phyloP scores from a whole-genome alignment of 2,329 filamentous ascomycete genomes.

The Trichoderma polysporum region DNA sequence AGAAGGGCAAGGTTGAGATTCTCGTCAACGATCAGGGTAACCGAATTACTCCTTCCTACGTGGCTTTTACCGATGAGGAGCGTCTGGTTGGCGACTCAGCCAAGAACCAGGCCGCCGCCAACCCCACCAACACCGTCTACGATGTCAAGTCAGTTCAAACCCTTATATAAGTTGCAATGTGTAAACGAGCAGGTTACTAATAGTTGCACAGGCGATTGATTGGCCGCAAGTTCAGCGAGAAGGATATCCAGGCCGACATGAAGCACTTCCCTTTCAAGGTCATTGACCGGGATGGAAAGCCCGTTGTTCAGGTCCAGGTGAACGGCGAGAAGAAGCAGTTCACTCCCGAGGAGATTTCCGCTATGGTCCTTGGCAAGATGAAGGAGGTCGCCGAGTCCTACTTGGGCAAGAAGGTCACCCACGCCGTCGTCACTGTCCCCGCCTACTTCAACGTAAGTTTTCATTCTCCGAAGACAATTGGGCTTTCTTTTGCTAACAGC shows the following conservation, averaged over 20 bases:
- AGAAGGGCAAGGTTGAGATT: slow-evolving; percentile 92
- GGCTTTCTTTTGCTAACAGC: slow-evolving; percentile 26
- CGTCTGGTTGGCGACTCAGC: slow-evolving; percentile 95
- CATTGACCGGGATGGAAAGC: slow-evolving; percentile 84
- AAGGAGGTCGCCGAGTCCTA: slow-evolving; percentile 79
- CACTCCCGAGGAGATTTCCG: slow-evolving; percentile 77
- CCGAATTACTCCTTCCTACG: slow-evolving; percentile 93
- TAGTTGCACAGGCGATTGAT: slow-evolving; percentile 67
- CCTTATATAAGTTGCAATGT: slow-evolving; percentile 19
- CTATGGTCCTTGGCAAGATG: slow-evolving; percentile 83
- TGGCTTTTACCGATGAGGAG: slow-evolving; percentile 96
- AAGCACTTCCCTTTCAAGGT: slow-evolving; percentile 99
- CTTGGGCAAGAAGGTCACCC: slow-evolving; percentile 78
- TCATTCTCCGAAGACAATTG: neutral
- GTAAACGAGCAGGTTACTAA: neutral
- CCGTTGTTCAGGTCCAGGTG: slow-evolving; percentile 74
- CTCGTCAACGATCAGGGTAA: slow-evolving; percentile 96
- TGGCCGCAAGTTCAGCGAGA: slow-evolving; percentile 78
- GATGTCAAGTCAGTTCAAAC: slow-evolving; percentile 75
- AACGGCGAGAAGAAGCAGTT: slow-evolving; percentile 65
- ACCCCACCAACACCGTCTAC: slow-evolving; percentile 74
- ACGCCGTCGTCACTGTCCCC: slow-evolving; percentile 90
- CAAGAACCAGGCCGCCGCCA: slow-evolving; percentile 88
- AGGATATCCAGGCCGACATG: slow-evolving; percentile 86
- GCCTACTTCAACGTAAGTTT: slow-evolving; percentile 81